phyloP scores from a whole-genome alignment of 2,329 filamentous ascomycete species.

The Fusarium sp. region DNA sequence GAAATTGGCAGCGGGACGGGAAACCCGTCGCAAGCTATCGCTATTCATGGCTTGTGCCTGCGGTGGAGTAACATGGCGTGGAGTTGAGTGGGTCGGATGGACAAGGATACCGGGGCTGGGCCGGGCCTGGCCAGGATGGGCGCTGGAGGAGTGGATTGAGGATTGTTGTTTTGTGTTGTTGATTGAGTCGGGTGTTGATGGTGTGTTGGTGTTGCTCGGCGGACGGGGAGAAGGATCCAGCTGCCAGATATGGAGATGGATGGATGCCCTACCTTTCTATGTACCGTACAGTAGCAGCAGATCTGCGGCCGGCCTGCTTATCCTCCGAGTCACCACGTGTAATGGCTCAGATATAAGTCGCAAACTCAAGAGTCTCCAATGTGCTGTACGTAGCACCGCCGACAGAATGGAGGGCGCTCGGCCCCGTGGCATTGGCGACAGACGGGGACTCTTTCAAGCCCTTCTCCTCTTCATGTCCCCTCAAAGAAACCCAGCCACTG shows the following conservation, averaged over 20 bases:
- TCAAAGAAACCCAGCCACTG: conserved; percentile 2
- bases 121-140: conserved; percentile 21
- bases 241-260: not conserved
- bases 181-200: conserved; percentile 3
- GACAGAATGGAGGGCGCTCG: not conserved
- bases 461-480: conserved; percentile 26
- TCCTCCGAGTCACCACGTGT: conserved; percentile 12
- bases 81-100: conserved; percentile 34
- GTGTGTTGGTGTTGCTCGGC: conserved; percentile 24
- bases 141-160: conserved; percentile 7
- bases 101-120: conserved; percentile 34
- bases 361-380: not conserved
- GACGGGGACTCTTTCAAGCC: not conserved
- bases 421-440: not conserved
- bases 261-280: not conserved
- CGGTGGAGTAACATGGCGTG: conserved; percentile 43
- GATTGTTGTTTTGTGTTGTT: conserved; percentile 16
- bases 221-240: conserved; percentile 5
- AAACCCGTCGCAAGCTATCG: conserved; percentile 41
- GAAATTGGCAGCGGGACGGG: conserved; percentile 40
- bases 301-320: not conserved
- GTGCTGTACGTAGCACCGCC: not conserved
- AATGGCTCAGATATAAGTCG: conserved; percentile 4
- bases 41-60: conserved; percentile 41
- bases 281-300: not conserved